Conservation (phyloP, 441 rosid genomes). For the Biscutella laevigata region DNA sequence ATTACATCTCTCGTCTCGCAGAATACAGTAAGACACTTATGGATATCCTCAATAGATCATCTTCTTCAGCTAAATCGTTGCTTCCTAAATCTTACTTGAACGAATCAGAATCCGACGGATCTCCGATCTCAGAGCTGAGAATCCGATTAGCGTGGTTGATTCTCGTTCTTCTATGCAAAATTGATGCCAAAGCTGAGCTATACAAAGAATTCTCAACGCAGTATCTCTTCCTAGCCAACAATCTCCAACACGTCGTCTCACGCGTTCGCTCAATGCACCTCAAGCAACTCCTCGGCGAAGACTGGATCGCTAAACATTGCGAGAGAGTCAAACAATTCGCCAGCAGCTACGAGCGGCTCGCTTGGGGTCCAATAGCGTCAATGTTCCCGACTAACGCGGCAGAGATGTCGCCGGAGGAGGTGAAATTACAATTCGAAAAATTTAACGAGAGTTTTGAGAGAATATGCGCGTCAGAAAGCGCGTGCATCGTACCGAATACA, state of each 20-base stretch:
- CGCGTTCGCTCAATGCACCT: slow-evolving; percentile 47
- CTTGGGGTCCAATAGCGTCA: slow-evolving; percentile 41
- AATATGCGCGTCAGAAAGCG: slow-evolving; percentile 34
- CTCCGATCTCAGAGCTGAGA: slow-evolving; percentile 30
- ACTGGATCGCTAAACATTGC: slow-evolving; percentile 52
- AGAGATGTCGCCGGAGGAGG: slow-evolving; percentile 30
- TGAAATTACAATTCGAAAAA: slow-evolving; percentile 31
- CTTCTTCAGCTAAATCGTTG: slow-evolving; percentile 34
- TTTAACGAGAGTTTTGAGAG: slow-evolving; percentile 48
- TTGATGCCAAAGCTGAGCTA: slow-evolving; percentile 54
- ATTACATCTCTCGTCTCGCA: slow-evolving; percentile 44
- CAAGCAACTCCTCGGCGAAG: slow-evolving; percentile 48
- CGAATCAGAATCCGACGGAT: slow-evolving; percentile 18
- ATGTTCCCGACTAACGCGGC: slow-evolving; percentile 30
- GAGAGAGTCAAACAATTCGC: slow-evolving; percentile 46
- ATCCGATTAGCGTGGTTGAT: slow-evolving; percentile 49
- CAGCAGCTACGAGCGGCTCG: slow-evolving; percentile 49
- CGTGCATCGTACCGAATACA: slow-evolving; percentile 35
- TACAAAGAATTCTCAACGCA: slow-evolving; percentile 48
- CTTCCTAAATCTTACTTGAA: slow-evolving; percentile 40
- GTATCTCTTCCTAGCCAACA: slow-evolving; percentile 72
- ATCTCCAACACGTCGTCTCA: slow-evolving; percentile 45
- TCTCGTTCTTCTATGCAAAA: slow-evolving; percentile 63
- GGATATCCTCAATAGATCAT: slow-evolving; percentile 40
- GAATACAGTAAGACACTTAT: slow-evolving; percentile 49